A percentile compares a stretch with the other conserved stretches of the same genome.
Evolutionary conservation across 768 basidiomycete genomes (phyloP).

Genomic region (Russula vinacea): DNA sequence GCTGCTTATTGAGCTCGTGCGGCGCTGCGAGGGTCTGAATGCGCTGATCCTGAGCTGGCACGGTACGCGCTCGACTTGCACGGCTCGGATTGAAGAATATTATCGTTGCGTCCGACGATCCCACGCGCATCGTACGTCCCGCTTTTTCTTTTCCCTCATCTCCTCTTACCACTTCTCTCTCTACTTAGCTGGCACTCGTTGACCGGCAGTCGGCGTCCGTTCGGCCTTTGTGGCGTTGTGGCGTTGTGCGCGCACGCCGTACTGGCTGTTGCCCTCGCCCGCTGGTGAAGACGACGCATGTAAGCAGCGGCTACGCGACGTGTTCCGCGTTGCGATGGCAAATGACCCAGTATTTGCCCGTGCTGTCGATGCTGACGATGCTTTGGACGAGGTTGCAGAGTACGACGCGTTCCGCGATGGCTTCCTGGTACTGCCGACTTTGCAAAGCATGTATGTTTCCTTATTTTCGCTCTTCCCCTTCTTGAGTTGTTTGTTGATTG

Average conservation of each 20-base stretch:
- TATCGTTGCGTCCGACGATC: constrained; percentile 34
- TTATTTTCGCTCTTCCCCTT: no score
- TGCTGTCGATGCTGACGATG: constrained; percentile 35
- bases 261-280: constrained; percentile 36
- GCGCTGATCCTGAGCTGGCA: constrained; percentile 35
- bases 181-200: no score
- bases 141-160: no score
- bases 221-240: constrained; percentile 37
- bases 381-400: constrained; percentile 37
- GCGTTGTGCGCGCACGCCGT: constrained; percentile 38
- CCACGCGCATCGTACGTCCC: constrained; percentile 34
- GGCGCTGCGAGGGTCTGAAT: constrained; percentile 36
- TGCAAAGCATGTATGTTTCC: constrained; percentile 37
- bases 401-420: constrained; percentile 39
- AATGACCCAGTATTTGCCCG: constrained; percentile 34
- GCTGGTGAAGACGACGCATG: constrained; percentile 28
- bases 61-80: constrained; percentile 37
- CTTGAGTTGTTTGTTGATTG: not conserved
- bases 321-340: constrained; percentile 34
- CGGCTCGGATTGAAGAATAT: constrained; percentile 35
- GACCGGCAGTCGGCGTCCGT: constrained; percentile 36
- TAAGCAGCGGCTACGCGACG: constrained; percentile 28
- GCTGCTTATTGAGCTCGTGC: constrained; percentile 34
- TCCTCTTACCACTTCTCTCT: no score
- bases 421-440: constrained; percentile 38